phyloP scores from a whole-genome alignment of 257 asterid species.

The Salvia hispanica region DNA sequence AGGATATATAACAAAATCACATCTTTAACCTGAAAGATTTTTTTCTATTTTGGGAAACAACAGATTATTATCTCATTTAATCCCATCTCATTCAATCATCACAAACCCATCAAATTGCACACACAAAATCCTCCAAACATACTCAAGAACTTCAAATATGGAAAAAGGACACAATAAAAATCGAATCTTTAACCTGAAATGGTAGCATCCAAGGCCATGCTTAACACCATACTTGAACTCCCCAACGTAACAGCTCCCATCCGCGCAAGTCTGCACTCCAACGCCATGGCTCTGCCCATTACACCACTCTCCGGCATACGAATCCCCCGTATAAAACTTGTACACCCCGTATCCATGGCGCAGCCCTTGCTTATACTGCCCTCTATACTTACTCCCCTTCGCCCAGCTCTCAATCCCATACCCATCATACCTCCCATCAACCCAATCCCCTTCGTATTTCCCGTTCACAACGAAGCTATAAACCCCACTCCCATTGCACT shows the following conservation, averaged over 20 bases:
- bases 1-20: no score
- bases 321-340: slow-evolving; percentile 79
- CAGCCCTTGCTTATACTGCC: slow-evolving; percentile 80
- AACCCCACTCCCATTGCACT: slow-evolving; percentile 91
- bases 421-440: slow-evolving; percentile 89
- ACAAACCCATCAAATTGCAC: no score
- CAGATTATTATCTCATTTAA: no score
- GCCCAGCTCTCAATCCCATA: slow-evolving; percentile 95
- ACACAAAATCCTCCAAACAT: background rate
- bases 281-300: slow-evolving; percentile 91
- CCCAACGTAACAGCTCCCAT: slow-evolving; percentile 87
- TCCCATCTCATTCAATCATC: no score
- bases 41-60: no score
- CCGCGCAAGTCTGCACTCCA: slow-evolving; percentile 87
- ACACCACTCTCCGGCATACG: slow-evolving; percentile 87
- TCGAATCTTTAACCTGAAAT: slow-evolving; percentile 65
- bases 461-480: slow-evolving; percentile 70
- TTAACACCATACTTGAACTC: slow-evolving; percentile 87
- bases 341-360: slow-evolving; percentile 88
- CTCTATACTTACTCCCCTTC: slow-evolving; percentile 78
- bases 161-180: background rate
- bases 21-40: no score
- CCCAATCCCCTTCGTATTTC: slow-evolving; percentile 95
- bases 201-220: slow-evolving; percentile 92
- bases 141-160: background rate